Conservation (phyloP, 2,329 filamentous ascomycete genomes). For the Fusarium scirpi region DNA sequence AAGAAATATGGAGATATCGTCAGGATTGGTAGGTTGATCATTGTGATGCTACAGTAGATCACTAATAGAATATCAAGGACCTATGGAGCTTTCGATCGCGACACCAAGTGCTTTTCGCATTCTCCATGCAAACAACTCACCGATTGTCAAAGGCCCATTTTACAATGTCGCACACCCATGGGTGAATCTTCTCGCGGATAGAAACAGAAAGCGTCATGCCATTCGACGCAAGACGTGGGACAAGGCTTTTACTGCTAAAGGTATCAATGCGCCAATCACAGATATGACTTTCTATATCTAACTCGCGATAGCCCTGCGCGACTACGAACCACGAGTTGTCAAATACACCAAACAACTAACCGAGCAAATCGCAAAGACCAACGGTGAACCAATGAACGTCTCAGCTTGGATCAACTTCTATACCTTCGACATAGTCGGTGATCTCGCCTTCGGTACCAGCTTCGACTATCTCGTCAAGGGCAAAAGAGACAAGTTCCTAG, state of each 20-base stretch:
- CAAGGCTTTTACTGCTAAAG: constrained; percentile 32
- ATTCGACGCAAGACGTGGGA: constrained; percentile 35
- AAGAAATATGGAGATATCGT: constrained; percentile 33
- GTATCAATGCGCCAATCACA: not conserved
- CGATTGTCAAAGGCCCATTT: constrained; percentile 19
- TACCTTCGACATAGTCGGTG: constrained; percentile 33
- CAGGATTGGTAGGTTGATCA: constrained; percentile 14
- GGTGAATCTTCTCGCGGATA: constrained; percentile 6
- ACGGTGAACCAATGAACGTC: not conserved
- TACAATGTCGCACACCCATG: constrained; percentile 24
- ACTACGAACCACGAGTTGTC: constrained; percentile 29
- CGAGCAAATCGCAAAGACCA: not conserved
- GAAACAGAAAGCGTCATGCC: constrained; percentile 18
- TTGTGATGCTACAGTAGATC: too few relatives aligned
- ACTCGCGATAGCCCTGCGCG: not conserved
- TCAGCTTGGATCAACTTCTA: constrained; percentile 27
- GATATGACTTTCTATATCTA: fast-evolving
- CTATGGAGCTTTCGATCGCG: constrained; percentile 22
- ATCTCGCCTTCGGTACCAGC: constrained; percentile 32
- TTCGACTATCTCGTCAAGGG: constrained; percentile 24
- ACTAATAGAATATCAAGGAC: not conserved
- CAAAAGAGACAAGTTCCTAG: constrained; percentile 7
- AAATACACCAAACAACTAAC: constrained; percentile 18
- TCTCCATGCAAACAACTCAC: constrained; percentile 24
- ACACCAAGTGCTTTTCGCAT: constrained; percentile 21